Base-by-base conservation (phyloP, 345 rosid genomes). In the Viola odorata region DNA sequence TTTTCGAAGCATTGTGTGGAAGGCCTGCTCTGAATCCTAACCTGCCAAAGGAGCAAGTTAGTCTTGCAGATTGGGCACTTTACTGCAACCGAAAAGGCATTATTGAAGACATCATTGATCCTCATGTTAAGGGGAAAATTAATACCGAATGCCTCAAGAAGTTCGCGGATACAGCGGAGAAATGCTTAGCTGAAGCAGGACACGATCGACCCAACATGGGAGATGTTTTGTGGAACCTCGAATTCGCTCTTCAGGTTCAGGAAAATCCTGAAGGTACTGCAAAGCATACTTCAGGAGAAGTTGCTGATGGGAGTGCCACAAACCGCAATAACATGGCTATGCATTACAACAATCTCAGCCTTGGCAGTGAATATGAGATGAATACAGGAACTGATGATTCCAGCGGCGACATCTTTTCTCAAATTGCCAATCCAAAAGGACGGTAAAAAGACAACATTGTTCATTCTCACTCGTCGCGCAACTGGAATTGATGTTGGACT, bases 41-140 rank as follows among this genome's bases (percentile, higher is more conserved):
- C 69, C 84, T 90, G 23, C 80, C 92, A 0, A 82, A 86, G 51
- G 91, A 86, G 55, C 96, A 94, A 70, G 89, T 88, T 6, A 86
- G 96, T 67, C 89, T 94, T 5, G 95, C 85, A 5, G 96, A 90
- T 58, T 94, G 95, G 97, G 96, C 97, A 0, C 63, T 68, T 53
- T 63, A 72, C 0, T 86, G 96, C 63, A 75, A 79, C 12, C 60
- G 71, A 38, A 85, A 74, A 41, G 89, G 89, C 11, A 53, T 40
- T 1, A 60, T 90, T 9, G 89, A 81, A 4, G 89, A 85, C 58
- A 76, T 86, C 12, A 62, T 85, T 38, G 95, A 94, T 70, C 91
- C 92, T 13, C 66, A 63, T 48, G 75, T 89, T 3, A 73, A 78
- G 50, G 89, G 81, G 17, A 61, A 76, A 66, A 72, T 87, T 3